Conservation (phyloP, 352 stramenopile species). For the Pythium coloratum region DNA sequence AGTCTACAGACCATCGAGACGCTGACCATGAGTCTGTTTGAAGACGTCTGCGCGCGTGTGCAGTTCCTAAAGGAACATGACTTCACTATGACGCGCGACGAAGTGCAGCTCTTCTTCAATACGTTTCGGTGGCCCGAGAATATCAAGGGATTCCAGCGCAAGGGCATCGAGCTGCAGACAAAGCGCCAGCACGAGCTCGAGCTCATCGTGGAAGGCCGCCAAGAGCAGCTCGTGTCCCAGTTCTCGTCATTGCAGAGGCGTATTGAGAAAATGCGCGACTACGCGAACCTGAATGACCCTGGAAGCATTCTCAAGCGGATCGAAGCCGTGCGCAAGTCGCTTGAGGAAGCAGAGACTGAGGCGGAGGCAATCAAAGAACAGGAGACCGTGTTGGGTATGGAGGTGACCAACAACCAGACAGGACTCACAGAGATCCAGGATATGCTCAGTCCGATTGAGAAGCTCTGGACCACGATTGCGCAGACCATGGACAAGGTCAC, state of each 20-base stretch:
- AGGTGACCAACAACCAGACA: constrained; percentile 78
- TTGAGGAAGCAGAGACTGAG: constrained; percentile 83
- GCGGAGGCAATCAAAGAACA: constrained; percentile 87
- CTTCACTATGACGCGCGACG: constrained; percentile 84
- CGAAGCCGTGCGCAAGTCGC: constrained; percentile 65
- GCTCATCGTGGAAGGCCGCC: constrained; percentile 85
- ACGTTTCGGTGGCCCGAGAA: constrained; percentile 91
- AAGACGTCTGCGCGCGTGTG: constrained; percentile 74
- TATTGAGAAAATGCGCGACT: constrained; percentile 91
- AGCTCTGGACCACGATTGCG: constrained; percentile 82
- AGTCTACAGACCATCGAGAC: constrained; percentile 72
- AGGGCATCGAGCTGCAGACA: constrained; percentile 89
- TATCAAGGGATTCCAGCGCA: constrained; percentile 90
- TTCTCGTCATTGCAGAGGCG: constrained; percentile 79
- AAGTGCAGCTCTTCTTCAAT: constrained; percentile 90
- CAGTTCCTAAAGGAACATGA: constrained; percentile 90
- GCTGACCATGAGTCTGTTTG: constrained; percentile 74
- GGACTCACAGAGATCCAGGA: constrained; percentile 73
- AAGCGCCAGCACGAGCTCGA: constrained; percentile 90
- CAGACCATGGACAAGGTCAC: constrained; percentile 81
- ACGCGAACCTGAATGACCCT: constrained; percentile 78
- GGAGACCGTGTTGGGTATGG: constrained; percentile 86
- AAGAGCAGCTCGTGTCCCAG: constrained; percentile 84
- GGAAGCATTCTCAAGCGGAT: constrained; percentile 83
- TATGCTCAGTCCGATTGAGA: constrained; percentile 84